These are phyloP conservation scores for Nothopassalora personata DNA, from an alignment of 2,329 filamentous ascomycete genomes.

Conservation along the genomic window DNA sequence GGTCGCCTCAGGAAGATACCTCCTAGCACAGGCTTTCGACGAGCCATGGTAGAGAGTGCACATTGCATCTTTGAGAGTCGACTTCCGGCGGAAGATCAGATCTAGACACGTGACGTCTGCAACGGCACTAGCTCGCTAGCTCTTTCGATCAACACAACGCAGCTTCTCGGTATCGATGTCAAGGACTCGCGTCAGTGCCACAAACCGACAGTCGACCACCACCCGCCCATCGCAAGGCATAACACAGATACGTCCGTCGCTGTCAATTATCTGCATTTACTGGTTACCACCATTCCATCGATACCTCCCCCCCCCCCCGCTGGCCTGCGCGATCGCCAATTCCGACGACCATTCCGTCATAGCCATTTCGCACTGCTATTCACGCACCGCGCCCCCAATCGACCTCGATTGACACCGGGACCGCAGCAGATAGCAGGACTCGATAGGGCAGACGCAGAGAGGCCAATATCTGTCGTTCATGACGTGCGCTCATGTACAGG, in stretches of 20 bases:
- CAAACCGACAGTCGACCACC: background rate
- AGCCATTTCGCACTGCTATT: background rate
- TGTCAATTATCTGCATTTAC: background rate
- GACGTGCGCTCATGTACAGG: constrained; percentile 44
- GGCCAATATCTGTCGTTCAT: constrained; percentile 29
- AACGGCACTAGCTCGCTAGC: background rate
- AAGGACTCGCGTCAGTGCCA: background rate
- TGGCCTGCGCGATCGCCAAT: background rate
- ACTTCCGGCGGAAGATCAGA: background rate
- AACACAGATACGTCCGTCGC: background rate
- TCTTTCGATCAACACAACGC: background rate
- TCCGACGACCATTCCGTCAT: constrained; percentile 1
- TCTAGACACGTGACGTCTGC: background rate
- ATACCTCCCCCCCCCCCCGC: background rate
- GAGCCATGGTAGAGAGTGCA: background rate
- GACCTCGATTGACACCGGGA: background rate
- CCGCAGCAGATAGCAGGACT: background rate
- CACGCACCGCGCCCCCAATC: background rate
- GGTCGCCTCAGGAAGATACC: background rate
- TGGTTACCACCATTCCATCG: background rate
- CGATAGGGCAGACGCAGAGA: background rate
- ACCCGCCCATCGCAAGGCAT: background rate
- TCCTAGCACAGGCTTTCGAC: background rate
- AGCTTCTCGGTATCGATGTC: background rate
- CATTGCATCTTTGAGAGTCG: too few relatives aligned